Base-by-base conservation (phyloP, 73 alveolate species). In the Paramecium octaurelia region DNA sequence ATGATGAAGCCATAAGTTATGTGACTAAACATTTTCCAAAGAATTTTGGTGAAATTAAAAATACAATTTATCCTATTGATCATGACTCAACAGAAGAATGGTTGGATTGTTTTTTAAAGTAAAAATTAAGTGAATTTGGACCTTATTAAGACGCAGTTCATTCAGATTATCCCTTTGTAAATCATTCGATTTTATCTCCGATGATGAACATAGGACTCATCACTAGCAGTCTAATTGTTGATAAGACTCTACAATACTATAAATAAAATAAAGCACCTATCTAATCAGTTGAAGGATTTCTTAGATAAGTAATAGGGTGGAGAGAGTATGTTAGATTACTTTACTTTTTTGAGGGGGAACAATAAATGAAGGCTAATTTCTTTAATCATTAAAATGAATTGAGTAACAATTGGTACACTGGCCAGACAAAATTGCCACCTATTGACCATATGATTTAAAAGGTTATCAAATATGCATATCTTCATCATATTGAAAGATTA, bases 401-500 rank as follows among this genome's bases (percentile, higher is more conserved):
- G 14, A 11, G 14, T 68, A 16, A 68, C 6, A 35, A 29, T 35
- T 68, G 85, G 85, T 68, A 68, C 27, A 34, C 48, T 31, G 85
- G 85, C 0, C 6, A 29, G 29, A 68, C 85, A 0, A 34, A 68
- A 68, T 16, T 68, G 11, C 85, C 85, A 16, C 85, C 85, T 14
- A 23, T 68, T 31, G 85, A 68, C 16, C 85, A 68, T 24, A 68
- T 68, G 85, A 68, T 68, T 24, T n/a, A 68, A 68, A 68, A 68
- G 48, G 21, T 23, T n/a, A 68, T 68, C 9, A 68, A 68, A 68
- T 68, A 68, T 68, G 85, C 85, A 0, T 68, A 68, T 23, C 24
- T 68, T 12, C 85, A 68, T 68, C 85, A 68, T 68, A 68, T 68
- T 68, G 85, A 68, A 68, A 68, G 85, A 68, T 68, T 68, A 68